phyloP scores from a whole-genome alignment of 2,329 filamentous ascomycete genomes.

The Fusarium keratoplasticum region DNA sequence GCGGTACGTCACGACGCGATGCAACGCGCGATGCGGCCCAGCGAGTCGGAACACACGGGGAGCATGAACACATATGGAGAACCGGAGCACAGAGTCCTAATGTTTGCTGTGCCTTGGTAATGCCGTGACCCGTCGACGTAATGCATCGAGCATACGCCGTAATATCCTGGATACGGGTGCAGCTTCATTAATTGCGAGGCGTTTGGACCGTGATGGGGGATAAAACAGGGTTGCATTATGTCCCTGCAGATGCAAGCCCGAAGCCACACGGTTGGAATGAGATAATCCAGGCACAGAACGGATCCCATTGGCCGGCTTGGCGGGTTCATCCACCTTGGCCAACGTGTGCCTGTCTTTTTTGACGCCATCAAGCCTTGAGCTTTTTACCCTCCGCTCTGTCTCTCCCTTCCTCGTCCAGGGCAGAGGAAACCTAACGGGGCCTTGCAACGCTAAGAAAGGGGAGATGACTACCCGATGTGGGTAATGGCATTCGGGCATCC shows the following conservation, averaged over 20 bases:
- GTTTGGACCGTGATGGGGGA: conserved; percentile 6
- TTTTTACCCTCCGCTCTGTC: neutral
- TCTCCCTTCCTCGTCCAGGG: conserved; percentile 9
- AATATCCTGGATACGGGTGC: conserved; percentile 6
- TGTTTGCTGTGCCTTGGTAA: conserved; percentile 34
- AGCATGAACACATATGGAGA: conserved; percentile 7
- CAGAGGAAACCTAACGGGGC: conserved; percentile 29
- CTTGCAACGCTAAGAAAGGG: conserved; percentile 27
- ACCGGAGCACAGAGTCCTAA: neutral
- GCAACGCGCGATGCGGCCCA: conserved; percentile 1
- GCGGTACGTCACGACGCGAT: conserved; percentile 26
- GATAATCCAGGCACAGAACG: conserved; percentile 29
- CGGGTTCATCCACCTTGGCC: conserved; percentile 8
- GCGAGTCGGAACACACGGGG: conserved; percentile 10
- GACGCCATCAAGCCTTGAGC: conserved; percentile 30
- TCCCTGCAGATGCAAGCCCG: conserved; percentile 27
- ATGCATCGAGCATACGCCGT: conserved; percentile 9
- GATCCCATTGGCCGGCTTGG: conserved; percentile 17
- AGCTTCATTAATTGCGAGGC: conserved; percentile 24
- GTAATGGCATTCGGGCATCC: conserved; percentile 20
- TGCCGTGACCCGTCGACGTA: conserved; percentile 13
- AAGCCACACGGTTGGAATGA: conserved; percentile 12
- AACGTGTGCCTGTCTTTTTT: conserved; percentile 14
- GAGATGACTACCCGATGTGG: conserved; percentile 37
- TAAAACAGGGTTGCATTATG: conserved; percentile 31